phyloP scores from a whole-genome alignment of 2,329 filamentous ascomycete species.

The Aspergillus clavatus region DNA sequence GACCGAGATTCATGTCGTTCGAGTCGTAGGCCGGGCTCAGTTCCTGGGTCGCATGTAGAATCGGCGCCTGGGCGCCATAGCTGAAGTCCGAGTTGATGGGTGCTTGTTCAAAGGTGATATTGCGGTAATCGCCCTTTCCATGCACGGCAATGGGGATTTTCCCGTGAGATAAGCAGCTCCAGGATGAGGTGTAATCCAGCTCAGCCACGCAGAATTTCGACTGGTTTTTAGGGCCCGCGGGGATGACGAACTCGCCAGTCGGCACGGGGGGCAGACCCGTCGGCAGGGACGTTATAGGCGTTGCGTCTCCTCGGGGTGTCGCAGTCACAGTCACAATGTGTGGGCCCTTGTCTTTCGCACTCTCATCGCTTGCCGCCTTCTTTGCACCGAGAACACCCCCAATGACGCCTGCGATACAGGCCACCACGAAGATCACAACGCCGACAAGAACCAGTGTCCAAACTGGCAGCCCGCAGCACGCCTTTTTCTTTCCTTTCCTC shows the following conservation, averaged over 20 bases:
- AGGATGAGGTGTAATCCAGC: constrained; percentile 43
- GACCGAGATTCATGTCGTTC: constrained; percentile 52
- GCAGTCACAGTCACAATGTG: constrained; percentile 46
- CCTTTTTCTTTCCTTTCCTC: constrained; percentile 39
- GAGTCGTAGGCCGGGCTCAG: constrained; percentile 55
- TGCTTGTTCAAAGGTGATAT: constrained; percentile 38
- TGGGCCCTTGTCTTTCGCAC: constrained; percentile 18
- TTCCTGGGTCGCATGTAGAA: constrained; percentile 42
- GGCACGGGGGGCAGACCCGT: constrained; percentile 43
- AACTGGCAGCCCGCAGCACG: constrained; percentile 49
- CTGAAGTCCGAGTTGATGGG: constrained; percentile 40
- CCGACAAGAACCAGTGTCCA: constrained; percentile 47
- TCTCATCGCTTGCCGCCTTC: constrained; percentile 29
- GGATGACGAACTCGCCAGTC: constrained; percentile 48
- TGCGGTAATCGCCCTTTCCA: constrained; percentile 21
- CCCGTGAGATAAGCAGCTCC: constrained; percentile 44
- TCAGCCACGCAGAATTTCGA: constrained; percentile 48
- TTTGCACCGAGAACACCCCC: constrained; percentile 49
- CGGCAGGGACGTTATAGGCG: constrained; percentile 45
- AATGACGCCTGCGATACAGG: constrained; percentile 50
- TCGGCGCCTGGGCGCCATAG: constrained; percentile 60
- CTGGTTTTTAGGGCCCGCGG: constrained; percentile 44
- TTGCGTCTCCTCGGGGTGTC: constrained; percentile 48
- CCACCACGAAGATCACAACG: constrained; percentile 45
- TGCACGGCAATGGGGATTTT: constrained; percentile 32